A percentile compares a stretch with the other conserved stretches of the same genome.
Conservation (phyloP, 2,329 filamentous ascomycete species). For the Cordyceps cicadae region DNA sequence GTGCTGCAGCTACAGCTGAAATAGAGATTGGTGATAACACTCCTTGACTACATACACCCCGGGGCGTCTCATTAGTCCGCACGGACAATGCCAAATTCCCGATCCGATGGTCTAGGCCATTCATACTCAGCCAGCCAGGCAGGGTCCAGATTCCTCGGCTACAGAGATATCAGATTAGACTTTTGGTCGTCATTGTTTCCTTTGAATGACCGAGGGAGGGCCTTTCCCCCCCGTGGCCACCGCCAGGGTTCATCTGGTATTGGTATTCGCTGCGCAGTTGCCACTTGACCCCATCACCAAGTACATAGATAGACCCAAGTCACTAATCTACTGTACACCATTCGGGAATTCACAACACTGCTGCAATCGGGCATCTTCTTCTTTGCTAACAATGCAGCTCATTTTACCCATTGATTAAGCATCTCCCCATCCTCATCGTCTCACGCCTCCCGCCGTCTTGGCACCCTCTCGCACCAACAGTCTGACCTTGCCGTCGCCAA, state of each 20-base stretch:
- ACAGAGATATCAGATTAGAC: not conserved
- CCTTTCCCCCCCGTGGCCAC: not conserved
- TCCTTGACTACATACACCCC: not conserved
- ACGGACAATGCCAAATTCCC: not conserved
- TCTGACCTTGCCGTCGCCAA: constrained; percentile 58
- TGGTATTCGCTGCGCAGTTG: not conserved
- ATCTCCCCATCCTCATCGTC: constrained; percentile 28
- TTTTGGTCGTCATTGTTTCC: not conserved
- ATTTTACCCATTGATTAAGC: constrained; percentile 10
- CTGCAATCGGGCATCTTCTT: not conserved
- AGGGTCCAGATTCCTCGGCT: not conserved
- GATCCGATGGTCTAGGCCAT: not conserved
- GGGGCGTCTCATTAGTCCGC: not conserved
- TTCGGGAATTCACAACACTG: not conserved
- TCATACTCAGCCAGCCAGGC: no score
- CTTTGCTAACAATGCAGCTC: not conserved
- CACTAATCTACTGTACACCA: not conserved
- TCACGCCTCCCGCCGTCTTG: constrained; percentile 44
- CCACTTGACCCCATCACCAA: not conserved
- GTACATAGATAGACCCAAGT: no score
- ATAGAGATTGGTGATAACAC: no score
- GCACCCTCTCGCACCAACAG: constrained; percentile 54
- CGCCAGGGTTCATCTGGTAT: not conserved
- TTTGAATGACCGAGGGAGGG: not conserved
- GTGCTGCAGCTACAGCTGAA: not conserved